A percentile compares a stretch with the other conserved stretches of the same genome.
Evolutionary conservation across 345 rosid genomes (phyloP).

Genomic region (Euphorbia lathyris): DNA sequence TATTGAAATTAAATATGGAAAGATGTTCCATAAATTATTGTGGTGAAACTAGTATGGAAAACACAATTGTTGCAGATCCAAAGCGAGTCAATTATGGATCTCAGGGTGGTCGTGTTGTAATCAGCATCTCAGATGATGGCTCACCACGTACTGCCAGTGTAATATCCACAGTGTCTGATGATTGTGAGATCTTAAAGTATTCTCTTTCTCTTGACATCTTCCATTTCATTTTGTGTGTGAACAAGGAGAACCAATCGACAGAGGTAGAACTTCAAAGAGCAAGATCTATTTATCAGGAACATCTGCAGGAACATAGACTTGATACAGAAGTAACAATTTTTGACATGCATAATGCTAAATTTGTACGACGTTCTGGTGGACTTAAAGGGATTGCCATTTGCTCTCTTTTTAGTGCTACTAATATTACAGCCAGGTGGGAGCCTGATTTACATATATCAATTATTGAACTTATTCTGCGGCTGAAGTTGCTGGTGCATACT

Average conservation of each 20-base stretch:
- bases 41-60: slow-evolving; percentile 70
- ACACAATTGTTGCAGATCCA: slow-evolving; percentile 66
- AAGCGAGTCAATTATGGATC: slow-evolving; percentile 98
- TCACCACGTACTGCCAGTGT: slow-evolving; percentile 70
- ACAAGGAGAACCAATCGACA: slow-evolving; percentile 83
- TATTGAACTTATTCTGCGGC: slow-evolving; percentile 64
- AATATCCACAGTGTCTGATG: slow-evolving; percentile 50
- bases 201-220: slow-evolving; percentile 70
- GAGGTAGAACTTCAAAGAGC: slow-evolving; percentile 94
- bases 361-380: slow-evolving; percentile 85
- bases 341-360: slow-evolving; percentile 86
- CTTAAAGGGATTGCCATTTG: slow-evolving; percentile 81
- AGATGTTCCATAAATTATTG: slow-evolving; percentile 67
- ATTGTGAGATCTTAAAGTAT: slow-evolving; percentile 58
- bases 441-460: slow-evolving; percentile 85
- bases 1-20: slow-evolving; percentile 74
- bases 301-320: slow-evolving; percentile 49
- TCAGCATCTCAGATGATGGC: slow-evolving; percentile 73
- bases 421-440: slow-evolving; percentile 82
- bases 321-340: slow-evolving; percentile 55
- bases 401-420: slow-evolving; percentile 93
- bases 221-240: slow-evolving; percentile 63
- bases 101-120: slow-evolving; percentile 79
- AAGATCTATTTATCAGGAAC: slow-evolving; percentile 74
- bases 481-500: slow-evolving; percentile 53